Conservation (phyloP, 148 eudicot genomes). For the Selenicereus undatus region DNA sequence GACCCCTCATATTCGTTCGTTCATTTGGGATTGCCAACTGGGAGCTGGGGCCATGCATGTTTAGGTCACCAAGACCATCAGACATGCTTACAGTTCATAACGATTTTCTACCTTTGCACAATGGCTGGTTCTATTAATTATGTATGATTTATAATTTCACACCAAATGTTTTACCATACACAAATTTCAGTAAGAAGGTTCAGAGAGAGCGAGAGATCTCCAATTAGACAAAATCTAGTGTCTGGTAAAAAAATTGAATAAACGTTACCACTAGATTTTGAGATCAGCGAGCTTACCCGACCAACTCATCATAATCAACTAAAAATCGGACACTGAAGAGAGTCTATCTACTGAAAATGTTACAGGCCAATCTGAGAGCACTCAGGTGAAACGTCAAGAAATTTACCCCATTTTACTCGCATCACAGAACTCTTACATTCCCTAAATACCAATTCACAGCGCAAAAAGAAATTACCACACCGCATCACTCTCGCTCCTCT, state of each 20-base stretch:
- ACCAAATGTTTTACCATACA: too few species aligned
- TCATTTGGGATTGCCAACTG: not conserved
- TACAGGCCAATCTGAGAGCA: slow-evolving; percentile 8
- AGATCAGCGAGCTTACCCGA: not conserved
- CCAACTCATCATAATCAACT: not conserved
- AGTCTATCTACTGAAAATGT: slow-evolving; percentile 1
- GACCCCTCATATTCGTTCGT: slow-evolving; percentile 12
- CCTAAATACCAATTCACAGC: not conserved
- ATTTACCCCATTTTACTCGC: not conserved
- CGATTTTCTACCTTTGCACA: too few species aligned
- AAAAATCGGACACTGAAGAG: not conserved
- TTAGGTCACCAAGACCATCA: not conserved
- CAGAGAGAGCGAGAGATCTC: too few species aligned
- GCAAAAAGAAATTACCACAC: not conserved
- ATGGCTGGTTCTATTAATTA: not conserved
- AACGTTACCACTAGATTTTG: too few species aligned
- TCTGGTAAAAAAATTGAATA: not conserved
- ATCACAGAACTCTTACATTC: not conserved
- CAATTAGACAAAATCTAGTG: not conserved
- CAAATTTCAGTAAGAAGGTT: too few species aligned
- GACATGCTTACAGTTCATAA: not conserved
- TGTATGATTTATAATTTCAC: not conserved
- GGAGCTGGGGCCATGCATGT: not conserved
- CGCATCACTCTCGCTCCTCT: not conserved
- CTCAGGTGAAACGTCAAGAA: not conserved